A percentile compares a stretch with the other conserved stretches of the same genome.
Evolutionary conservation across 1,139 yeast species (phyloP).

Genomic region (Arxiozyma telluris): DNA sequence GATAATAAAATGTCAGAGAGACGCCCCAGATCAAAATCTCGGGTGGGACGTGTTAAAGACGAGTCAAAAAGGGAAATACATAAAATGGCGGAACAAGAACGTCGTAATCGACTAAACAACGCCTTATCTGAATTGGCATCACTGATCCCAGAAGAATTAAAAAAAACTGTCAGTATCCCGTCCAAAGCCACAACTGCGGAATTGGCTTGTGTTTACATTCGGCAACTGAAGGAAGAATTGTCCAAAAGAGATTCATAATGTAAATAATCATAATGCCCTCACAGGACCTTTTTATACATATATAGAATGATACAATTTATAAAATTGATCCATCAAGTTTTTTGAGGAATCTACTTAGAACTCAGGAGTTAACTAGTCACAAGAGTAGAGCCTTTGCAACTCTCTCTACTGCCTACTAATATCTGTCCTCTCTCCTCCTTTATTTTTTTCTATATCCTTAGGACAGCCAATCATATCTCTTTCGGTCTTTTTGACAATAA

Average conservation of each 20-base stretch:
- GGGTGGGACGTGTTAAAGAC: conserved; percentile 6
- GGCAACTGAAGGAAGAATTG: conserved; percentile 32
- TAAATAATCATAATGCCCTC: neutral
- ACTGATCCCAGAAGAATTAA: conserved; percentile 57
- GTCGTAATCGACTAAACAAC: conserved; percentile 82
- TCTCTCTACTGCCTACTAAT: too few species aligned
- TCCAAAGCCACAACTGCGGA: conserved; percentile 94
- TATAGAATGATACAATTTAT: too few species aligned
- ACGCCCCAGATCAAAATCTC: conserved; percentile 4
- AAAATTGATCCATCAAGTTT: neutral
- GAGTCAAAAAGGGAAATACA: conserved; percentile 62
- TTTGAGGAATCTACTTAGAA: too few species aligned
- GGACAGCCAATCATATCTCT: neutral
- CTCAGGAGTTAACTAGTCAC: too few species aligned
- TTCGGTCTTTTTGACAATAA: neutral
- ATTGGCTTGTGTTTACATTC: conserved; percentile 65
- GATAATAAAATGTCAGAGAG: neutral
- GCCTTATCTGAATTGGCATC: conserved; percentile 71
- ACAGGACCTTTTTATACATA: neutral
- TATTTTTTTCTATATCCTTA: neutral
- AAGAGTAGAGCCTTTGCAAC: too few species aligned
- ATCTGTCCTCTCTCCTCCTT: too few species aligned
- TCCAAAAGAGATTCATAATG: neutral
- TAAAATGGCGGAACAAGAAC: conserved; percentile 91
- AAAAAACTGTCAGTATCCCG: conserved; percentile 52